A percentile compares a stretch with the other conserved stretches of the same genome.
These are phyloP conservation scores for Brettanomyces nanus DNA, from an alignment of 805 yeast genomes.

Conservation along the genomic window DNA sequence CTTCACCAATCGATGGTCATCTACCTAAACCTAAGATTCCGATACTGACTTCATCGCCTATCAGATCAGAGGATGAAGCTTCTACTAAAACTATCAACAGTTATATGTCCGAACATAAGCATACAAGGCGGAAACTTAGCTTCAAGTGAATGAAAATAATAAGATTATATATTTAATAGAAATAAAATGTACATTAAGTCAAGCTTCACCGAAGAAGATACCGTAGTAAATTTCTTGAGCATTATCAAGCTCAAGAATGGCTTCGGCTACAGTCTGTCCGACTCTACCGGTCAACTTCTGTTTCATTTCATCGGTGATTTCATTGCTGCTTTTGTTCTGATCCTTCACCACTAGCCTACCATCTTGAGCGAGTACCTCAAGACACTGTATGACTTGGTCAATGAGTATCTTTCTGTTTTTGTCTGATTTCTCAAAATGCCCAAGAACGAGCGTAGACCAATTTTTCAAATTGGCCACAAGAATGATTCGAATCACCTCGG, in stretches of 20 bases:
- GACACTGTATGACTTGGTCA: conserved; percentile 49
- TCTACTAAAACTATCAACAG: too few species aligned
- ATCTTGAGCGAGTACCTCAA: conserved; percentile 37
- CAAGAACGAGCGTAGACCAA: conserved; percentile 63
- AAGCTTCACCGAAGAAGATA: conserved; percentile 61
- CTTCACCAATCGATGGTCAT: too few species aligned
- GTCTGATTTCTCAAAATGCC: conserved; percentile 14
- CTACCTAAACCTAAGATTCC: too few species aligned
- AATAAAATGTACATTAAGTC: conserved; percentile 4
- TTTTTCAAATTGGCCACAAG: conserved; percentile 75
- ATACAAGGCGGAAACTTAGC: conserved; percentile 3
- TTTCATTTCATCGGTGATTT: conserved; percentile 27
- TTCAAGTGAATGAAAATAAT: neutral
- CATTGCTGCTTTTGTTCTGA: conserved; percentile 18
- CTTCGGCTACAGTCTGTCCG: conserved; percentile 50
- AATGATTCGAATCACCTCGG: conserved; percentile 78
- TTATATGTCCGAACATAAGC: conserved; percentile 2
- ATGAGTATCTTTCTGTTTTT: conserved; percentile 19
- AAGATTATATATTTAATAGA: neutral
- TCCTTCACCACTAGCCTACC: conserved; percentile 16
- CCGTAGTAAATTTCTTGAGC: conserved; percentile 50
- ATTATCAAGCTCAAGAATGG: conserved; percentile 38
- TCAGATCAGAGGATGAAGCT: too few species aligned
- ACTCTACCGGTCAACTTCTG: conserved; percentile 46
- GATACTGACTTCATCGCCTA: conserved; percentile 1